These are phyloP conservation scores for Przewalskia tangutica DNA, from an alignment of 257 asterid genomes.

Conservation along the genomic window DNA sequence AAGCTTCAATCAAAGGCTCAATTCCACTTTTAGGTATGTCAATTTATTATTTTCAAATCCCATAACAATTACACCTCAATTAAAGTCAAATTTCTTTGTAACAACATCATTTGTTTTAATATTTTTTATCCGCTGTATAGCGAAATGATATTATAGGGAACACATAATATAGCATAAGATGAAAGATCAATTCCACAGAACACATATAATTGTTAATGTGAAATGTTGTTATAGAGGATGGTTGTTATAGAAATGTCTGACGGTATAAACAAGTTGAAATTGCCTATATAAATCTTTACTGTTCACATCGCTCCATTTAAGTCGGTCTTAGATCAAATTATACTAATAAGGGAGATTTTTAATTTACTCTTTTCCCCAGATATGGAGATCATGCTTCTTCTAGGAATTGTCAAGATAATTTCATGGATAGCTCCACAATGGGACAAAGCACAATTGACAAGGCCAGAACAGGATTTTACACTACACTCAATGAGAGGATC, in stretches of 20 bases:
- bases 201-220: no score
- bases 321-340: background rate
- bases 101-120: no score
- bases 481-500: background rate
- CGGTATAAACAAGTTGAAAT: background rate
- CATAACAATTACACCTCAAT: no score
- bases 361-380: slow-evolving; percentile 15
- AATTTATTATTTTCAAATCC: background rate
- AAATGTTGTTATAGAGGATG: no score
- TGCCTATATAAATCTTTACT: background rate
- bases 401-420: slow-evolving; percentile 17
- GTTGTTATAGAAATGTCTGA: no score
- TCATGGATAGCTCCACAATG: slow-evolving; percentile 26
- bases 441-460: slow-evolving; percentile 19
- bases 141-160: no score
- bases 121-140: no score
- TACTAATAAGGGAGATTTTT: background rate
- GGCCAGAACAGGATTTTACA: slow-evolving; percentile 1
- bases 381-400: slow-evolving; percentile 32
- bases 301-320: background rate
- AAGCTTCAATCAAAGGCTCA: slow-evolving; percentile 9
- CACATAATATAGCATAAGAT: no score
- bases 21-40: slow-evolving; percentile 37
- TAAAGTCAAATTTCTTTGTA: no score
- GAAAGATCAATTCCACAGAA: no score